Percentiles rank a stretch among this genome's conserved stretches.
phyloP scores from a whole-genome alignment of 2,329 filamentous ascomycete species.

The Ascochyta viciae-villosae region DNA sequence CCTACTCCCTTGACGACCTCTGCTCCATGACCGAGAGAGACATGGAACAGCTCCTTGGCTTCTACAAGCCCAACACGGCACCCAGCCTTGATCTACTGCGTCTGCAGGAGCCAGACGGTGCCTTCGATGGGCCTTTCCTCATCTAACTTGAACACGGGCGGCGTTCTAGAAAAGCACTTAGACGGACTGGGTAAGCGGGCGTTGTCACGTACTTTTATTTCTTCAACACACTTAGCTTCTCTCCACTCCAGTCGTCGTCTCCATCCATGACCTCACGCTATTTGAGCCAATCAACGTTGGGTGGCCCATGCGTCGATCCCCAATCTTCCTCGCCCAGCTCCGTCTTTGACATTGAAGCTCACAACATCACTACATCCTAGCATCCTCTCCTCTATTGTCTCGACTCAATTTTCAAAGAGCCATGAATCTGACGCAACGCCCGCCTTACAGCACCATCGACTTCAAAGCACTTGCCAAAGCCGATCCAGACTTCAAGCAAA shows the following conservation, averaged over 20 bases:
- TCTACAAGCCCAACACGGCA: slow-evolving; percentile 64
- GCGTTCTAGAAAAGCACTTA: slow-evolving; percentile 1
- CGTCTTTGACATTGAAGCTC: not conserved
- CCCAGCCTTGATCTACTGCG: slow-evolving; percentile 54
- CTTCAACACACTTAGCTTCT: slow-evolving; percentile 26
- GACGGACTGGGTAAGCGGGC: slow-evolving; percentile 18
- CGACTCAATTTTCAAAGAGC: no score
- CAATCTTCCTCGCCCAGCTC: not conserved
- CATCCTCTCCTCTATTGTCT: not conserved
- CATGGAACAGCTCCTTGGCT: slow-evolving; percentile 82
- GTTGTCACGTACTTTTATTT: slow-evolving; percentile 14
- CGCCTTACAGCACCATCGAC: slow-evolving; percentile 64
- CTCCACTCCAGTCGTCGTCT: slow-evolving; percentile 7
- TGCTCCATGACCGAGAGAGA: slow-evolving; percentile 80
- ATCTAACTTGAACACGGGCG: slow-evolving; percentile 27
- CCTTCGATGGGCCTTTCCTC: slow-evolving; percentile 58
- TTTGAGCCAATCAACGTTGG: slow-evolving; percentile 29
- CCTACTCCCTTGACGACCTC: slow-evolving; percentile 84
- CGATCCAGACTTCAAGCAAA: slow-evolving; percentile 66
- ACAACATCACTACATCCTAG: not conserved
- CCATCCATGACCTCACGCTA: not conserved
- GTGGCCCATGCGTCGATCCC: slow-evolving; percentile 23
- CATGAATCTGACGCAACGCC: slow-evolving; percentile 38
- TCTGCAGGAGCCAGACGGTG: slow-evolving; percentile 48
- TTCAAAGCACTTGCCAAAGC: slow-evolving; percentile 67